Evolutionary conservation across 768 basidiomycete species (phyloP).

Genomic region (Phaffia australis): DNA sequence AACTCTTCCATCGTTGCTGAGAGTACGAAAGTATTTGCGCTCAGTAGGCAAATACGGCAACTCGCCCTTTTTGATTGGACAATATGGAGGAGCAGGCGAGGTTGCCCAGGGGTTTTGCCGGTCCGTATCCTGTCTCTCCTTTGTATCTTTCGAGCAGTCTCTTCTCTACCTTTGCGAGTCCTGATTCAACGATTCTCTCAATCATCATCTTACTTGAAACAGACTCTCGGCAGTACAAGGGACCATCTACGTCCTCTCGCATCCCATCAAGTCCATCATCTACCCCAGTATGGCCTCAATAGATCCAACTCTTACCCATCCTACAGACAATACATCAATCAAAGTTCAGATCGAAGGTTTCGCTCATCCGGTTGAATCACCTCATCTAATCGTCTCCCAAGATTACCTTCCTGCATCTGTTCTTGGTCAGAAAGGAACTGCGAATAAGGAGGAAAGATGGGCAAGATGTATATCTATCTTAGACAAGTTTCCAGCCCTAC

Average conservation of each 20-base stretch:
- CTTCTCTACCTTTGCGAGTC: not conserved
- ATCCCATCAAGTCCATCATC: slow-evolving; percentile 22
- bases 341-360: slow-evolving; percentile 22
- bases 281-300: not conserved
- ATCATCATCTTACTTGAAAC: not conserved
- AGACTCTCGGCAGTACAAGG: slow-evolving; percentile 69
- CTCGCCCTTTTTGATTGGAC: slow-evolving; percentile 78
- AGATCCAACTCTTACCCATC: not conserved
- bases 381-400: slow-evolving; percentile 10
- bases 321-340: not conserved
- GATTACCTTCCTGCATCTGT: slow-evolving; percentile 18
- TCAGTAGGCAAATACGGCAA: slow-evolving; percentile 76
- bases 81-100: slow-evolving; percentile 88
- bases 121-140: slow-evolving; percentile 28
- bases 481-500: slow-evolving; percentile 39
- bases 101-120: slow-evolving; percentile 71
- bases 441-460: slow-evolving; percentile 27
- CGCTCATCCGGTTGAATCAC: slow-evolving; percentile 9
- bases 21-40: slow-evolving; percentile 61
- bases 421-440: not conserved
- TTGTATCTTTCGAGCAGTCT: not conserved
- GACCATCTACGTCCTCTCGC: slow-evolving; percentile 42
- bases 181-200: not conserved
- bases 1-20: slow-evolving; percentile 54
- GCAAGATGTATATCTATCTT: slow-evolving; percentile 50